Evolutionary conservation across 192 early-diverging fungal species (phyloP).

Genomic region (Linnemannia schmuckeri): DNA sequence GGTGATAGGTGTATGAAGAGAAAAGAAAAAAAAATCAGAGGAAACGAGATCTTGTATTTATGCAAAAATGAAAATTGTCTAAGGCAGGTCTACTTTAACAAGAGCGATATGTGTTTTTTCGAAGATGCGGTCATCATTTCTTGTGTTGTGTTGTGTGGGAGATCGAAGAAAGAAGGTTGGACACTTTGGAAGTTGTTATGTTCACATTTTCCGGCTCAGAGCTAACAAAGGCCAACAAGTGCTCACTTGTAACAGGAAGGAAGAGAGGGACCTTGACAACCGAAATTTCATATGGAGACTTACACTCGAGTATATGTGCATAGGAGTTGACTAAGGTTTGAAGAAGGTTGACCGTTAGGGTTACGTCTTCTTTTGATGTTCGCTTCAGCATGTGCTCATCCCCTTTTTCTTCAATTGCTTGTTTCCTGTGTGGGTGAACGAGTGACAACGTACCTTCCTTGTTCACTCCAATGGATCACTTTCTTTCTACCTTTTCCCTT

Average conservation of each 20-base stretch:
- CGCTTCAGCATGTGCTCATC: slow-evolving; percentile 9
- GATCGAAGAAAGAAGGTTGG: background rate
- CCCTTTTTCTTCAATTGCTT: background rate
- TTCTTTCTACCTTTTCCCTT: background rate
- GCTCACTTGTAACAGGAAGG: background rate
- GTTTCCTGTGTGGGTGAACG: background rate
- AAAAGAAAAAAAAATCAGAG: background rate
- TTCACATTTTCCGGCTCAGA: slow-evolving; percentile 10
- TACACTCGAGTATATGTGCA: background rate
- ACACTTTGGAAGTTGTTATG: background rate
- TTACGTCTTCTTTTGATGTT: background rate
- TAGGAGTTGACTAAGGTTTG: slow-evolving; percentile 4
- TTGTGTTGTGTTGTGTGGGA: background rate
- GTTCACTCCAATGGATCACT: background rate
- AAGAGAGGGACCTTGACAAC: background rate
- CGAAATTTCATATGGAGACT: background rate
- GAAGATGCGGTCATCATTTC: background rate
- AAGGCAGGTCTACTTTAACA: background rate
- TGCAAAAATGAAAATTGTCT: background rate
- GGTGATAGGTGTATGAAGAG: background rate
- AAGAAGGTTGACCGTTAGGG: background rate
- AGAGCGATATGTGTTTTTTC: background rate
- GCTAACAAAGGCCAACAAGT: background rate
- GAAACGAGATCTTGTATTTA: background rate
- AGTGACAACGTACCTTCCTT: background rate